Conservation (phyloP, 2,329 filamentous ascomycete genomes). For the Fusarium sororula region DNA sequence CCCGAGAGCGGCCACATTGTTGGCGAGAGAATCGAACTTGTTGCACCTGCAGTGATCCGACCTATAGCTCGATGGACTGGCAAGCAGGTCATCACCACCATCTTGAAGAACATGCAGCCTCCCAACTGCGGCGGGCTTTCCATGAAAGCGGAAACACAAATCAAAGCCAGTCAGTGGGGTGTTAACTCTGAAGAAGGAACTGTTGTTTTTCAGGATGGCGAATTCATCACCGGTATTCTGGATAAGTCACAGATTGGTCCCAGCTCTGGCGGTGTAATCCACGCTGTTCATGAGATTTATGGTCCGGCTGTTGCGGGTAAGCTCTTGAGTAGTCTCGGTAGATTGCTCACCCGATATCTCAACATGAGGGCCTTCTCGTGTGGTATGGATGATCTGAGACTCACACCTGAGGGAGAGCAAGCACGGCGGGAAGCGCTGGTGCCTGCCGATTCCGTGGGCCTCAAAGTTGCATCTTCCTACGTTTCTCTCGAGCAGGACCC, state of each 20-base stretch:
- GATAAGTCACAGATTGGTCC: conserved; percentile 97
- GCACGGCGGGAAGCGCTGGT: conserved; percentile 74
- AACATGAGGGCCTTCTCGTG: conserved; percentile 97
- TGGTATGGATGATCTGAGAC: conserved; percentile 92
- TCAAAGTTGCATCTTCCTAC: conserved; percentile 85
- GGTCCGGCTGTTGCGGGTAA: conserved; percentile 88
- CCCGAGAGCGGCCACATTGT: conserved; percentile 91
- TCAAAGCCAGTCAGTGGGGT: conserved; percentile 83
- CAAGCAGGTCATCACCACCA: conserved; percentile 93
- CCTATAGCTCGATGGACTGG: conserved; percentile 89
- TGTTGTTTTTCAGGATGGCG: conserved; percentile 86
- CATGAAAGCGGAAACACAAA: conserved; percentile 81
- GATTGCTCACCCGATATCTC: conserved; percentile 87
- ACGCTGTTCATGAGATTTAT: conserved; percentile 92
- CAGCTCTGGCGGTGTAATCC: conserved; percentile 84
- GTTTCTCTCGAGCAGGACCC: conserved; percentile 79
- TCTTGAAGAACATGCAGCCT: conserved; percentile 91
- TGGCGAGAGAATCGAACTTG: conserved; percentile 80
- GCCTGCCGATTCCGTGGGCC: conserved; percentile 74
- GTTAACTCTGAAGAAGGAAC: conserved; percentile 77
- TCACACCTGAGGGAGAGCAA: conserved; percentile 82
- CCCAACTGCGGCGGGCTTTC: conserved; percentile 78
- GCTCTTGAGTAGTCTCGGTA: conserved; percentile 86
- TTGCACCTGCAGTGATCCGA: conserved; percentile 84
- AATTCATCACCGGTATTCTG: conserved; percentile 88